Conservation (phyloP, 805 yeast species). For the Wickerhamiella alocasiicola region DNA sequence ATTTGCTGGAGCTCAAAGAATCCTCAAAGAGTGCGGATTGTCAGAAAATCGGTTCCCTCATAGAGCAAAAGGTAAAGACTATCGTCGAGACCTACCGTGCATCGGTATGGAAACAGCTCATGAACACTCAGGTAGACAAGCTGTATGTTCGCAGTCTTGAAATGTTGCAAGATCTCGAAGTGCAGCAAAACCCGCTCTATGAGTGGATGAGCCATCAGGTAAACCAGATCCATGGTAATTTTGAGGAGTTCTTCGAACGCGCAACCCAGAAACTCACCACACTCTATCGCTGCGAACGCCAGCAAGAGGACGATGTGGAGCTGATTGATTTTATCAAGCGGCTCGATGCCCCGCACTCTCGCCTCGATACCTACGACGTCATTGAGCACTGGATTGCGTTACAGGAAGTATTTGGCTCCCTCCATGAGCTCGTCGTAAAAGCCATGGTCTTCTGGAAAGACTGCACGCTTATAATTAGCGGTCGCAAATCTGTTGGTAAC, state of each 20-base stretch:
- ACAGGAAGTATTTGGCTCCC: slow-evolving; percentile 11
- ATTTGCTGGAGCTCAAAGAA: slow-evolving; percentile 20
- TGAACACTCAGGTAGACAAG: slow-evolving; percentile 24
- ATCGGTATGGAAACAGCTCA: slow-evolving; percentile 40
- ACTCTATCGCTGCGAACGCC: slow-evolving; percentile 1
- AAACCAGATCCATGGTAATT: slow-evolving; percentile 29
- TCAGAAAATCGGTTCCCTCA: slow-evolving; percentile 34
- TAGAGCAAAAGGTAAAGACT: slow-evolving; percentile 45
- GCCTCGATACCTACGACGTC: slow-evolving; percentile 10
- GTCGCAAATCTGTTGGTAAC: slow-evolving; percentile 7
- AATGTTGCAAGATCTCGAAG: slow-evolving; percentile 51
- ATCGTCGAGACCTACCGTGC: slow-evolving; percentile 44
- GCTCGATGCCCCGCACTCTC: not conserved
- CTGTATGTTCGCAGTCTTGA: slow-evolving; percentile 31
- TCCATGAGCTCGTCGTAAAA: slow-evolving; percentile 13
- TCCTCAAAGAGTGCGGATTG: slow-evolving; percentile 20
- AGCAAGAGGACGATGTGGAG: slow-evolving; percentile 11
- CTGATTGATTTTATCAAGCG: slow-evolving; percentile 12
- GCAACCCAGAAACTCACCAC: not conserved
- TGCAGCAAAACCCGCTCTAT: slow-evolving; percentile 49
- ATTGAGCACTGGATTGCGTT: slow-evolving; percentile 17
- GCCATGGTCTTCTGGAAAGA: slow-evolving; percentile 20
- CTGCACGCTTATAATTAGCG: slow-evolving; percentile 15
- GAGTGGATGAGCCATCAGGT: slow-evolving; percentile 48
- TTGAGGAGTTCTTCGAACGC: slow-evolving; percentile 34